phyloP scores from a whole-genome alignment of 164 flowering plant genomes.

The Annona cherimola region DNA sequence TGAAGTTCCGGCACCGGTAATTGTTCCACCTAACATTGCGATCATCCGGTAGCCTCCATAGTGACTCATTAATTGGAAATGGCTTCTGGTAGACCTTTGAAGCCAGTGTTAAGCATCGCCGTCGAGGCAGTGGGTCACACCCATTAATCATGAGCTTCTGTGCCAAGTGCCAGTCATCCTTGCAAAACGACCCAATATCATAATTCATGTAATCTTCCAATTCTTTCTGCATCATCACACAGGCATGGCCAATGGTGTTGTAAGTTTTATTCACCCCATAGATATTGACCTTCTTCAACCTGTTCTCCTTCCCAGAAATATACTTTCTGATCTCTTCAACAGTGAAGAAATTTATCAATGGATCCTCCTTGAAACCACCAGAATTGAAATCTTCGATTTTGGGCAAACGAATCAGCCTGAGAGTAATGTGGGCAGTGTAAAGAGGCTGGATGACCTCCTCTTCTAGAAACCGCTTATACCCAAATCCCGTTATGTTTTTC shows the following conservation, averaged over 20 bases:
- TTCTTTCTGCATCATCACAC: slow-evolving; percentile 70
- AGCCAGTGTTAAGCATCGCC: slow-evolving; percentile 78
- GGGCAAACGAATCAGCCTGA: slow-evolving; percentile 73
- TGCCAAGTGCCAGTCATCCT: slow-evolving; percentile 81
- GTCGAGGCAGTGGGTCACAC: slow-evolving; percentile 85
- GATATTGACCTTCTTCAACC: slow-evolving; percentile 53
- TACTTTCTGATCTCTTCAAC: slow-evolving; percentile 83
- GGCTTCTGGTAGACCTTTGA: slow-evolving; percentile 75
- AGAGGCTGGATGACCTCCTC: slow-evolving; percentile 75
- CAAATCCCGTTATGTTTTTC: slow-evolving; percentile 32
- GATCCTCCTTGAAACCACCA: slow-evolving; percentile 41
- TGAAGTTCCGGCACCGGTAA: slow-evolving; percentile 65
- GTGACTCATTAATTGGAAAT: slow-evolving; percentile 66
- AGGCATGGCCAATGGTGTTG: slow-evolving; percentile 81
- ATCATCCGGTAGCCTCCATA: slow-evolving; percentile 74
- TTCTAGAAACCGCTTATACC: slow-evolving; percentile 50
- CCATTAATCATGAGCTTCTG: slow-evolving; percentile 87
- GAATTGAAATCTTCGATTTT: slow-evolving; percentile 7
- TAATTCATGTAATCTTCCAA: slow-evolving; percentile 87
- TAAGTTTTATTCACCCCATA: slow-evolving; percentile 51
- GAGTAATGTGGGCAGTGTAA: slow-evolving; percentile 68
- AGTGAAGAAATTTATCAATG: slow-evolving; percentile 64
- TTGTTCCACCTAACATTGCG: slow-evolving; percentile 78
- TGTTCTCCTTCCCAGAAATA: slow-evolving; percentile 67
- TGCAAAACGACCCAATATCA: slow-evolving; percentile 84